Percentiles rank a stretch among this genome's conserved stretches.
Evolutionary conservation across 495 filamentous ascomycete species (phyloP).

Genomic region (Chaetomium tenue): DNA sequence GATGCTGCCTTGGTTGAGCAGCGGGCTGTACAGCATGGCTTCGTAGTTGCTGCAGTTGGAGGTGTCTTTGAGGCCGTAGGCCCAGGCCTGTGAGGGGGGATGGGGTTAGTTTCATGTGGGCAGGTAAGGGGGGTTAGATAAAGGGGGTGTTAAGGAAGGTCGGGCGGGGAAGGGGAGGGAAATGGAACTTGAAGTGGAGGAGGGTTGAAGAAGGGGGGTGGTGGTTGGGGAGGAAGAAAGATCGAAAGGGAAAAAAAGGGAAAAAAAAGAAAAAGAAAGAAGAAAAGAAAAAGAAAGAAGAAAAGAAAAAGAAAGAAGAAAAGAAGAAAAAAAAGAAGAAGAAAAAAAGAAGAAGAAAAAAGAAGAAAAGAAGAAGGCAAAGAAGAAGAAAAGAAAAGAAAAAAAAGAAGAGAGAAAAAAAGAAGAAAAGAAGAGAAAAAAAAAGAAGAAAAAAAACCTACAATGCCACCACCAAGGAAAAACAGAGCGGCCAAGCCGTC

Average conservation of each 20-base stretch:
- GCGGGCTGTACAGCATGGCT: slow-evolving; percentile 28
- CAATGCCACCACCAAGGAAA: slow-evolving; percentile 54
- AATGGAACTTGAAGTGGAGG: too few species aligned
- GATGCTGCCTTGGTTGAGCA: slow-evolving; percentile 40
- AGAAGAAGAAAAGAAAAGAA: too few species aligned
- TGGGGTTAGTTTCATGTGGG: background rate
- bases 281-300: background rate
- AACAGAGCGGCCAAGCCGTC: slow-evolving; percentile 48
- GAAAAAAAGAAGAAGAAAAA: too few species aligned
- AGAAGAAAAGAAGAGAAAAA: too few species aligned
- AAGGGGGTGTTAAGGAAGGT: too few species aligned
- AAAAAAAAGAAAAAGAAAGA: background rate
- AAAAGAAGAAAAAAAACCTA: slow-evolving; percentile 39
- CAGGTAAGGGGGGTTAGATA: too few species aligned
- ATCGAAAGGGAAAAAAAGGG: background rate
- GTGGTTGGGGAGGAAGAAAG: too few species aligned
- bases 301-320: background rate
- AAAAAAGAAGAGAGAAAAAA: slow-evolving; percentile 14
- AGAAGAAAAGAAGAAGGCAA: too few species aligned
- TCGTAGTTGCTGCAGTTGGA: slow-evolving; percentile 34
- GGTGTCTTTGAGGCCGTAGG: slow-evolving; percentile 41
- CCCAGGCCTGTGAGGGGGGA: slow-evolving; percentile 43
- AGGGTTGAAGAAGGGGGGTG: too few species aligned
- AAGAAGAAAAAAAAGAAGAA: too few species aligned
- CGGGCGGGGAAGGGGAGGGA: background rate